Conservation (phyloP, 1,284 basidiomycete species). For the Phaffia rhodozyma region DNA sequence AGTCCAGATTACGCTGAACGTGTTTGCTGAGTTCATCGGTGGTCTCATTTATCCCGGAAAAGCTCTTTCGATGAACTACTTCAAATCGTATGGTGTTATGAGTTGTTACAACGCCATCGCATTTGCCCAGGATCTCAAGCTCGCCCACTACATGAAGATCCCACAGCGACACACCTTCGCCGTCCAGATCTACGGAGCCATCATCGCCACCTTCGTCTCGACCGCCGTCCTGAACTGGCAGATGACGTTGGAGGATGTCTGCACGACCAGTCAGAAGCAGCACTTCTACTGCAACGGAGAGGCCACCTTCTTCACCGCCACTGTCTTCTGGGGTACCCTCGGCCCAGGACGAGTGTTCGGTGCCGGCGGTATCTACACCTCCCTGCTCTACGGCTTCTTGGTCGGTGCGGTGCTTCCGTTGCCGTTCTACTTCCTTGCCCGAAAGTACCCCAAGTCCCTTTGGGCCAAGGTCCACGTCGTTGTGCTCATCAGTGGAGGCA, state of each 20-base stretch:
- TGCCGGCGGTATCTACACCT: constrained; percentile 47
- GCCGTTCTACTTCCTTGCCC: constrained; percentile 36
- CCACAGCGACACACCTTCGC: constrained; percentile 34
- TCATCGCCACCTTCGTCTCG: constrained; percentile 17
- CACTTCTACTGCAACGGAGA: constrained; percentile 14
- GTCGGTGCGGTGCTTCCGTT: constrained; percentile 35
- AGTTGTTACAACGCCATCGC: constrained; percentile 20
- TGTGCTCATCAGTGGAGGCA: constrained; percentile 41
- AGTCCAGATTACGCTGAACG: constrained; percentile 22
- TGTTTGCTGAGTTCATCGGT: constrained; percentile 26
- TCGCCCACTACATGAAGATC: constrained; percentile 53
- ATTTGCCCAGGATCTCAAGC: constrained; percentile 36
- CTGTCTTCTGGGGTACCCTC: constrained; percentile 38
- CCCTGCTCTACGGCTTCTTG: constrained; percentile 2
- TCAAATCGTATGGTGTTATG: constrained; percentile 31
- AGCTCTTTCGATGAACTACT: constrained; percentile 23
- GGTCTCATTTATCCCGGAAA: constrained; percentile 24
- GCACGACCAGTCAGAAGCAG: constrained; percentile 19
- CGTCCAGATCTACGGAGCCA: constrained; percentile 18
- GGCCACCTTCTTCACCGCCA: constrained; percentile 28
- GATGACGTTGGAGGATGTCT: constrained; percentile 20
- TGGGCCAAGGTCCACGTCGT: constrained; percentile 68
- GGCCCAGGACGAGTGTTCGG: constrained; percentile 39
- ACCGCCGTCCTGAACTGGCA: constrained; percentile 20
- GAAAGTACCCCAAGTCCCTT: constrained; percentile 38